Evolutionary conservation across 2,329 filamentous ascomycete genomes (phyloP).

Genomic region (Trichoderma lentiforme): DNA sequence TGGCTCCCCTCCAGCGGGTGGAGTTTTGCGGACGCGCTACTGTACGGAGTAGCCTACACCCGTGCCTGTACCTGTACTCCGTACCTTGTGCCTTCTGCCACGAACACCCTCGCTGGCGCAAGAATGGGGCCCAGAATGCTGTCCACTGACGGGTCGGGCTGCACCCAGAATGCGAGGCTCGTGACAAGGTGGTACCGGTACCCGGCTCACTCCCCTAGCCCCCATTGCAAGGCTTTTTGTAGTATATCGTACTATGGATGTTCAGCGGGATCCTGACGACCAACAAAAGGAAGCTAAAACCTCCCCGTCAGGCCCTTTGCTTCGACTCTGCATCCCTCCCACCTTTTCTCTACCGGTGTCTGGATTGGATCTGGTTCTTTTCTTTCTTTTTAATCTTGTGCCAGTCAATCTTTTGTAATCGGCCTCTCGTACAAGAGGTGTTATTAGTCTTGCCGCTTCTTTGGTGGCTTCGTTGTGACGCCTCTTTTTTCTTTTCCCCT

Average conservation of each 20-base stretch:
- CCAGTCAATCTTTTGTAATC: constrained; percentile 9
- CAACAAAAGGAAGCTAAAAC: constrained; percentile 15
- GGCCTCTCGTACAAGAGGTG: background rate
- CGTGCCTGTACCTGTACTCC: background rate
- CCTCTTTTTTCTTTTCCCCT: background rate
- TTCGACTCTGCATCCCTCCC: background rate
- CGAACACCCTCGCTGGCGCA: background rate
- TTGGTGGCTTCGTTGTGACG: background rate
- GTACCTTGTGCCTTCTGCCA: background rate
- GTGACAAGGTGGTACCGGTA: background rate
- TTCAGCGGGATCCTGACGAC: background rate
- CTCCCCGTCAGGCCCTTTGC: background rate
- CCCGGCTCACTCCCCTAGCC: background rate
- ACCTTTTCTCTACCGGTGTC: background rate
- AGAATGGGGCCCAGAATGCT: background rate
- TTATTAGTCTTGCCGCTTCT: background rate
- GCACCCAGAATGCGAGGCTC: constrained; percentile 6
- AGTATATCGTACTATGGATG: background rate
- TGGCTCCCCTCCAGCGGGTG: background rate
- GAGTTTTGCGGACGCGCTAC: constrained; percentile 11
- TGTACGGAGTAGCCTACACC: background rate
- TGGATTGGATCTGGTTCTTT: background rate
- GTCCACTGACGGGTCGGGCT: constrained; percentile 12
- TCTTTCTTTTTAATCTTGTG: background rate
- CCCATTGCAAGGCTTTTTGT: background rate